Conservation (phyloP, 179 eudicot genomes). For the Nepenthes alata region DNA sequence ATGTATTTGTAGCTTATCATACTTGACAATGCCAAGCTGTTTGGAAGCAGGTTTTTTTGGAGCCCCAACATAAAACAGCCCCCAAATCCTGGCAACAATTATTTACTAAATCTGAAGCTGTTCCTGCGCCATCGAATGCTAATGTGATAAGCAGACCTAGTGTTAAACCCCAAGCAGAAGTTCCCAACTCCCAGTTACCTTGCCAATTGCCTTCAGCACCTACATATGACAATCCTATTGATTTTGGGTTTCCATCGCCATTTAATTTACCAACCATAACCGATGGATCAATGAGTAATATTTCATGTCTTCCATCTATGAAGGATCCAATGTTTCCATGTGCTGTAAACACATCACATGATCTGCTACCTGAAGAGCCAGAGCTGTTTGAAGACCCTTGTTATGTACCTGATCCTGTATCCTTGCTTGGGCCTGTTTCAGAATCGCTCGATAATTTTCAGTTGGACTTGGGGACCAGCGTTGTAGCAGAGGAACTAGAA, state of each 20-base stretch:
- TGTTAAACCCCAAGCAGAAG: constrained; percentile 46
- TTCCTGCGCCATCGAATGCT: constrained; percentile 33
- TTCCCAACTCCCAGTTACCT: constrained; percentile 36
- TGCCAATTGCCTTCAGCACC: constrained; percentile 33
- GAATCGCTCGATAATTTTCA: constrained; percentile 87
- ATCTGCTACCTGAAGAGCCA: constrained; percentile 65
- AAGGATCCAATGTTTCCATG: constrained; percentile 48
- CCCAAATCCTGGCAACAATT: constrained; percentile 96
- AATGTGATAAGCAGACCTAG: constrained; percentile 73
- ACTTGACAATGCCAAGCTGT: neutral
- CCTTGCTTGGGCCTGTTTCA: constrained; percentile 94
- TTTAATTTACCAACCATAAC: constrained; percentile 54
- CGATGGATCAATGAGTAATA: constrained; percentile 28
- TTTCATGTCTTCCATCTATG: constrained; percentile 34
- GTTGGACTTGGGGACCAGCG: constrained; percentile 57
- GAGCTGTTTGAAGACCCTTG: constrained; percentile 97
- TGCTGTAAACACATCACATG: constrained; percentile 33
- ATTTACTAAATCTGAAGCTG: constrained; percentile 55
- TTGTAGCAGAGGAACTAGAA: constrained; percentile 39
- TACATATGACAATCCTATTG: constrained; percentile 67
- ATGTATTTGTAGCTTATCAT: constrained; percentile 3
- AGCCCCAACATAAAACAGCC: constrained; percentile 46
- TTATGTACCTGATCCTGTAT: constrained; percentile 85
- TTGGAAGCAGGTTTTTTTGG: constrained; percentile 50
- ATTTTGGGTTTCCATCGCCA: constrained; percentile 64